These are phyloP conservation scores for Polyporus tsugae DNA, from an alignment of 1,284 basidiomycete genomes.

Conservation along the genomic window DNA sequence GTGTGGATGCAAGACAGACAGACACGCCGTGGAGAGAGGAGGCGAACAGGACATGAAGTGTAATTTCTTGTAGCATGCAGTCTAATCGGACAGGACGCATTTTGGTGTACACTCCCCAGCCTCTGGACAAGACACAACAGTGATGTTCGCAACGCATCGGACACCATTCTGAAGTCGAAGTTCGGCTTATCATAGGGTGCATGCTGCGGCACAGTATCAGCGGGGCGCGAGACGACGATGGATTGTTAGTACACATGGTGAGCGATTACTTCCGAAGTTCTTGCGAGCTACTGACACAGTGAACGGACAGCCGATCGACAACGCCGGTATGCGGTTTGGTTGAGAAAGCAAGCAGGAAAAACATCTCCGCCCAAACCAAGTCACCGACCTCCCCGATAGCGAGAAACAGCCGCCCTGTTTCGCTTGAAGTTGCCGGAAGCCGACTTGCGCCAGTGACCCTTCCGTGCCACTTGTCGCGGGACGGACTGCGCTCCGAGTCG, in stretches of 20 bases:
- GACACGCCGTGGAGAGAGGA: background rate
- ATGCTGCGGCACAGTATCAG: background rate
- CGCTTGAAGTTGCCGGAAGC: no score
- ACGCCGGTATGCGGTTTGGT: background rate
- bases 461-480: no score
- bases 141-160: background rate
- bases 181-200: background rate
- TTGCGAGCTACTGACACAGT: background rate
- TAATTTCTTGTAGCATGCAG: constrained; percentile 20
- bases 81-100: constrained; percentile 6
- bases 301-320: background rate
- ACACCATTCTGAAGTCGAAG: background rate
- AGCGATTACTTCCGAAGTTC: background rate
- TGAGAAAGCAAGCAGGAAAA: background rate
- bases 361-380: background rate
- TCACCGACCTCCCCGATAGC: background rate
- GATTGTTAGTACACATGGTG: background rate
- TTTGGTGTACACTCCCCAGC: background rate
- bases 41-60: constrained; percentile 15
- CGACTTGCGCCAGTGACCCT: background rate
- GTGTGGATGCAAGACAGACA: background rate
- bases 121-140: background rate
- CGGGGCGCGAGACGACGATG: background rate
- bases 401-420: background rate
- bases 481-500: no score